Base-by-base conservation (phyloP, 768 basidiomycete genomes). In the Podaxis sp. region DNA sequence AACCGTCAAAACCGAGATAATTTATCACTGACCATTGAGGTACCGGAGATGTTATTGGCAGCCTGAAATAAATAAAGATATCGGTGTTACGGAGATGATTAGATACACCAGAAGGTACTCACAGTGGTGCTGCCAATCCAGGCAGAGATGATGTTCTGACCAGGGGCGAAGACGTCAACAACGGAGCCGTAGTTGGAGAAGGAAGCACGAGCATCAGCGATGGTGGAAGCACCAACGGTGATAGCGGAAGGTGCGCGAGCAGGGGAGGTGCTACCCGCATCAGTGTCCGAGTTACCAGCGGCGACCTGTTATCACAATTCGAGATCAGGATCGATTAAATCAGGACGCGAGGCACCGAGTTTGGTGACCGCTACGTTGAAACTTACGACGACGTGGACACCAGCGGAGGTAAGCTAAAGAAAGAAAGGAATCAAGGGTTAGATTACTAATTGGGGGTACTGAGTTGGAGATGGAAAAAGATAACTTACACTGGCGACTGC, bases 111-210 rank as follows among this genome's bases (percentile, higher is more conserved):
- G 29, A 50, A 52, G 36, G 13, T 7, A 58, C 66, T 33, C 37
- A 68, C 67, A 22, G 66, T 70, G 43, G 51, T 63, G 61, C 68
- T 71, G 17, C 64, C 68, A 24, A 64, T 71, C 68, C 70, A 71
- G 9, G 73, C 54, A 53, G 69, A 71, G n/a, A 66, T 66, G 52
- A 78, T 66, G 58, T 68, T 66, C 15, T 61, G 57, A 11, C 77
- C 77, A 22, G 77, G 76, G 17, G 76, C 77, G 57, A 73, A 76
- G 63, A 77, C 55, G 60, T 76, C 74, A 37, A 77, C 72, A 38
- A 68, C 64, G 13, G 70, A 37, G 15, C 78, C 78, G 37, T 63
- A 75, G 68, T 78, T 77, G 22, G 76, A 78, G 71, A 70, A 72
- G 24, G 64, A 66, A 6, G 43, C 12, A 27, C 72, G 64, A 11